Conservation (phyloP, 2,329 filamentous ascomycete species). For the Leptographium wingfieldii region DNA sequence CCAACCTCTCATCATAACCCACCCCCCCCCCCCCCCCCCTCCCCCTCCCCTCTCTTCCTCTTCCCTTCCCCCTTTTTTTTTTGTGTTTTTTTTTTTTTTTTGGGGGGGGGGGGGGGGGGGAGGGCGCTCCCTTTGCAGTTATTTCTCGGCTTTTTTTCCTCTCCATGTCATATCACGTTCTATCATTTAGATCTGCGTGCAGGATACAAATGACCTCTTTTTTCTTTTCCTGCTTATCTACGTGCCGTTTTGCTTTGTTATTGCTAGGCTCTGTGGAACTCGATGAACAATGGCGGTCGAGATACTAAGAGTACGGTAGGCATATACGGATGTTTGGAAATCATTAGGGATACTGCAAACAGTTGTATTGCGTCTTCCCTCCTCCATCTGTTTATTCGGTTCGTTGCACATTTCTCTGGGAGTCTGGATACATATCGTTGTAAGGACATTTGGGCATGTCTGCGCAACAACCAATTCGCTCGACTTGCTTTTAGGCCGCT, state of each 20-base stretch:
- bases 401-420: neutral
- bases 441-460: neutral
- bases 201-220: neutral
- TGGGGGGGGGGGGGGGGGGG: no score
- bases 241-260: neutral
- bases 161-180: neutral
- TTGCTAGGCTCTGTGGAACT: neutral
- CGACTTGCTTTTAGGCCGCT: neutral
- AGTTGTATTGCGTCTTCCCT: neutral
- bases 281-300: neutral
- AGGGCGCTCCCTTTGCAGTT: neutral
- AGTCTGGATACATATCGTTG: neutral
- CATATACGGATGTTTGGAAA: neutral
- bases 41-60: no score
- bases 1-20: no score
- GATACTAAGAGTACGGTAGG: neutral
- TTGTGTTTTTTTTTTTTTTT: no score
- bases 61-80: no score
- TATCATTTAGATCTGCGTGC: neutral
- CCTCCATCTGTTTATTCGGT: neutral
- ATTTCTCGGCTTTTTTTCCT: neutral
- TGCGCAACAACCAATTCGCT: neutral
- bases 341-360: neutral
- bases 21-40: no score
- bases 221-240: neutral